phyloP scores from a whole-genome alignment of 306 rosid species.

The Arachis hypogaea region DNA sequence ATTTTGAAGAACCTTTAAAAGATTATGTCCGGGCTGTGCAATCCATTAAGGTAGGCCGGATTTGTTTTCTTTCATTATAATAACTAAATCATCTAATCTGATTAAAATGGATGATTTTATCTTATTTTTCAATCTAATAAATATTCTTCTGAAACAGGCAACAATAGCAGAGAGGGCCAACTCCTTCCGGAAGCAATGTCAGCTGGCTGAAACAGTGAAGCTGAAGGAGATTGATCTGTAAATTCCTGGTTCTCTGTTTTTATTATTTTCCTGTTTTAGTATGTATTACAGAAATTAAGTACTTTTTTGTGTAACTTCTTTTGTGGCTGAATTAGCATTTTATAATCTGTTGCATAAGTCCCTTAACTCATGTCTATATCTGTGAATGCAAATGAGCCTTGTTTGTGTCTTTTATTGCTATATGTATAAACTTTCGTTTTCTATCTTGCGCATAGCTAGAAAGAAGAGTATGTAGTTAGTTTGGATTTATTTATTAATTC shows the following conservation, averaged over 20 bases:
- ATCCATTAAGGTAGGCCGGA: constrained; percentile 71
- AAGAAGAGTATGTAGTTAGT: not conserved
- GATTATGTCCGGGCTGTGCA: constrained; percentile 95
- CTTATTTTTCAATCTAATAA: constrained; percentile 18
- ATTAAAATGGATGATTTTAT: constrained; percentile 20
- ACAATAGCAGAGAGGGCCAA: constrained; percentile 95
- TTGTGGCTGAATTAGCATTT: constrained; percentile 26
- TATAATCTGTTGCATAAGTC: not conserved
- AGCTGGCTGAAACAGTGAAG: constrained; percentile 89
- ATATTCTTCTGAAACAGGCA: constrained; percentile 63
- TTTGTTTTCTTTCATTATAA: constrained; percentile 32
- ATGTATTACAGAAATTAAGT: constrained; percentile 1
- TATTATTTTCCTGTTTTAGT: constrained; percentile 22
- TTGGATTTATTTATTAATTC: not conserved
- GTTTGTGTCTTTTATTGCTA: constrained; percentile 9
- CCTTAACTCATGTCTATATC: not conserved
- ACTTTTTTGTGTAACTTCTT: constrained; percentile 2
- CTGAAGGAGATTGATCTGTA: constrained; percentile 98
- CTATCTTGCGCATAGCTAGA: not conserved
- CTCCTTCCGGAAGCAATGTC: constrained; percentile 95
- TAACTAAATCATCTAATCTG: constrained; percentile 27
- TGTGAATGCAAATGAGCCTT: constrained; percentile 19
- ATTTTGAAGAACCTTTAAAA: constrained; percentile 94
- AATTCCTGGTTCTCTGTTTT: constrained; percentile 32
- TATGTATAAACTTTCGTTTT: not conserved